These are phyloP conservation scores for Henckelia pumila DNA, from an alignment of 257 asterid genomes.

Conservation along the genomic window DNA sequence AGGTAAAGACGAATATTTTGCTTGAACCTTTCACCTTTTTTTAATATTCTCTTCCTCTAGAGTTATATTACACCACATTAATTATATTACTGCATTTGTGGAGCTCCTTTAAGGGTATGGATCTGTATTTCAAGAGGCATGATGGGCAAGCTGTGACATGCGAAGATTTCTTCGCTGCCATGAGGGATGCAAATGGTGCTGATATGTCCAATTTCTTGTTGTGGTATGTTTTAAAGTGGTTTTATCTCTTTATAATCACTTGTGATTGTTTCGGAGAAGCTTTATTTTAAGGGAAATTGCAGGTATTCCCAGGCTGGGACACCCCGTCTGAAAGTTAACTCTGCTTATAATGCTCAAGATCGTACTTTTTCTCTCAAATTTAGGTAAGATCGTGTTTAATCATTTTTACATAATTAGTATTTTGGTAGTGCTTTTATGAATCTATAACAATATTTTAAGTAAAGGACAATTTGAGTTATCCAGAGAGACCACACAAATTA, in stretches of 20 bases:
- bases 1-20: slow-evolving; percentile 38
- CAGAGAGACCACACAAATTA: too few species aligned
- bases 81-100: too few species aligned
- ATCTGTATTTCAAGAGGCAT: slow-evolving; percentile 72
- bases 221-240: slow-evolving; percentile 46
- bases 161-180: slow-evolving; percentile 86
- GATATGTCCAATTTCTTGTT: slow-evolving; percentile 78
- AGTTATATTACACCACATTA: too few species aligned
- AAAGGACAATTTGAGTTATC: too few species aligned
- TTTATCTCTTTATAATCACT: slow-evolving; percentile 16
- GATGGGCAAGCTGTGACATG: slow-evolving; percentile 90
- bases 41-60: too few species aligned
- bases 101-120: slow-evolving; percentile 59
- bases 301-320: slow-evolving; percentile 99
- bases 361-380: slow-evolving; percentile 71
- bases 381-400: slow-evolving; percentile 42
- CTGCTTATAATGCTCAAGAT: slow-evolving; percentile 58
- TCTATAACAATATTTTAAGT: too few species aligned
- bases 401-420: slow-evolving; percentile 3
- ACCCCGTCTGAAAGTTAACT: slow-evolving; percentile 65
- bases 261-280: slow-evolving; percentile 7
- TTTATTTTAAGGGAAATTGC: slow-evolving; percentile 24
- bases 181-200: slow-evolving; percentile 94
- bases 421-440: slow-evolving; percentile 1
- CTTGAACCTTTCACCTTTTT: not conserved